phyloP scores from a whole-genome alignment of 768 basidiomycete genomes.

The Podaxis sp. region DNA sequence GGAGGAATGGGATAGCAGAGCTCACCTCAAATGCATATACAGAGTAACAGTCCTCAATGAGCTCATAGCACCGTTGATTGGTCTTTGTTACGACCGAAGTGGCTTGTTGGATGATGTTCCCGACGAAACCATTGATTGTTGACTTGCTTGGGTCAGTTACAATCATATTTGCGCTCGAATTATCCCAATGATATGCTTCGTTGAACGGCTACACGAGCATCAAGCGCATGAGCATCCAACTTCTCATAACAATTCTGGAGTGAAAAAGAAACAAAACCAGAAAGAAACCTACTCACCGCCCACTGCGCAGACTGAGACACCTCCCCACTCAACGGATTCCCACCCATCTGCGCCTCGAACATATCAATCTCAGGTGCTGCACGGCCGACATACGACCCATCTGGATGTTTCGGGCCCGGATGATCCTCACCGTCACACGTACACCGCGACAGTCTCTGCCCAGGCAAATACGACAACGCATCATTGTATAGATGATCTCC shows the following conservation, averaged over 20 bases:
- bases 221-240: conserved; percentile 1
- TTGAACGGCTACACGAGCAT: conserved; percentile 61
- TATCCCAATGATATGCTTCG: conserved; percentile 64
- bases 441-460: conserved; percentile 79
- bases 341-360: conserved; percentile 71
- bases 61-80: conserved; percentile 68
- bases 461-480: conserved; percentile 67
- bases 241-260: conserved; percentile 10
- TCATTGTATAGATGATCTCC: conserved; percentile 46
- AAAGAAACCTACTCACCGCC: conserved; percentile 44
- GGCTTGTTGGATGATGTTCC: conserved; percentile 74
- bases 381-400: conserved; percentile 76
- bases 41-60: conserved; percentile 55
- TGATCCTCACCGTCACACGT: conserved; percentile 79
- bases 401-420: conserved; percentile 71
- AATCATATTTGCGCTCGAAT: conserved; percentile 54
- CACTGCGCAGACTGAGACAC: conserved; percentile 84
- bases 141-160: conserved; percentile 55
- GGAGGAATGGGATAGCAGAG: neutral
- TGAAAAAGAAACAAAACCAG: conserved; percentile 5
- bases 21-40: conserved; percentile 74
- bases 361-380: conserved; percentile 87
- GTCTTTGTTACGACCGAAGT: conserved; percentile 72
- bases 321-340: conserved; percentile 47
- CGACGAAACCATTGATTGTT: conserved; percentile 61